Evolutionary conservation across 2,329 filamentous ascomycete species (phyloP).

Genomic region (Fusarium coffeatum): DNA sequence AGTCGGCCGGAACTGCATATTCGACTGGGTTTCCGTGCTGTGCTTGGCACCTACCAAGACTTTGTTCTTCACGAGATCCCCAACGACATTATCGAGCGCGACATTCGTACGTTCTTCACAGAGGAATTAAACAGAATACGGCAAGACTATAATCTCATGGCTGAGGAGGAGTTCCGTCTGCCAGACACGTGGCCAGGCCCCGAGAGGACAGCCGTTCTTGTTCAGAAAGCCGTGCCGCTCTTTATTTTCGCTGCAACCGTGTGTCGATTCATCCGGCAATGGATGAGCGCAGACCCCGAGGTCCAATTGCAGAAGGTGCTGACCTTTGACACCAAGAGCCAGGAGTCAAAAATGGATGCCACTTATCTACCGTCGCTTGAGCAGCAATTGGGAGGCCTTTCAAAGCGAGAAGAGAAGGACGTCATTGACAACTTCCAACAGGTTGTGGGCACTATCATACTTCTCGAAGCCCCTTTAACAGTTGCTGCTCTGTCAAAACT

Average conservation of each 20-base stretch:
- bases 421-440: conserved; percentile 39
- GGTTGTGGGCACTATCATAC: conserved; percentile 43
- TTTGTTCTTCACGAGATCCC: neutral
- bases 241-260: conserved; percentile 54
- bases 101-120: conserved; percentile 44
- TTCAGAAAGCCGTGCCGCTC: conserved; percentile 48
- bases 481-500: conserved; percentile 30
- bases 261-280: conserved; percentile 45
- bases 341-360: conserved; percentile 23
- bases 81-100: neutral
- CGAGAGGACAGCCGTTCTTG: conserved; percentile 11
- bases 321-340: conserved; percentile 2
- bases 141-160: conserved; percentile 34
- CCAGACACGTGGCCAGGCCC: conserved; percentile 19
- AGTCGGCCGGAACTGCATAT: neutral
- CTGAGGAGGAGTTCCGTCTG: neutral
- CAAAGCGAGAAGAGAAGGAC: neutral
- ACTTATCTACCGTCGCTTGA: conserved; percentile 38
- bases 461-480: conserved; percentile 40
- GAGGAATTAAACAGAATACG: conserved; percentile 48
- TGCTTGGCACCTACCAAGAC: neutral
- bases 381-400: neutral
- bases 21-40: neutral
- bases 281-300: conserved; percentile 35
- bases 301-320: conserved; percentile 43